phyloP scores from a whole-genome alignment of 768 basidiomycete species.

The Rhodotorula babjevae region DNA sequence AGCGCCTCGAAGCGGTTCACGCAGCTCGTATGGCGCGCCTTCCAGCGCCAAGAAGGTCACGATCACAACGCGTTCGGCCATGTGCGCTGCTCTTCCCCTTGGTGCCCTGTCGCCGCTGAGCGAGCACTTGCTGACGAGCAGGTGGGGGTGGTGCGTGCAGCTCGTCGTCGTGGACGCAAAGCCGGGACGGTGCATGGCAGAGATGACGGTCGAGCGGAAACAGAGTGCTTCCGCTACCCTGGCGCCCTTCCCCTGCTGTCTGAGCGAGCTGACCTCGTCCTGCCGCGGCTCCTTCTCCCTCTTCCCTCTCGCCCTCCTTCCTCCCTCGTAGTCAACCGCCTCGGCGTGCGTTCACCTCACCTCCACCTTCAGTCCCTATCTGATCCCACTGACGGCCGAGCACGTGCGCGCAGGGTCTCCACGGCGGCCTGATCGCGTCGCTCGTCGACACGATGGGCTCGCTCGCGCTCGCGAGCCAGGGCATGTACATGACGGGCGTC shows the following conservation, averaged over 20 bases:
- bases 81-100: neutral
- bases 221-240: conserved; percentile 11
- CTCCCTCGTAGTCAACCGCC: conserved; percentile 16
- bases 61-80: conserved; percentile 32
- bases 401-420: conserved; percentile 12
- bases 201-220: conserved; percentile 28
- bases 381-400: neutral
- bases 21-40: conserved; percentile 19
- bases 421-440: conserved; percentile 39
- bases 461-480: conserved; percentile 35
- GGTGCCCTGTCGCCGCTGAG: neutral
- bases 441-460: conserved; percentile 41
- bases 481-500: conserved; percentile 37
- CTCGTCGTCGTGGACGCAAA: conserved; percentile 2
- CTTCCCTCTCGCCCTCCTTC: neutral
- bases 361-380: too few relatives aligned
- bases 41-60: conserved; percentile 24
- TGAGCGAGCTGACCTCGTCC: neutral
- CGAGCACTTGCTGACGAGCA: too few relatives aligned
- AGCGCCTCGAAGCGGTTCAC: conserved; percentile 26
- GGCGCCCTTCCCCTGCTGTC: too few relatives aligned
- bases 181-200: neutral
- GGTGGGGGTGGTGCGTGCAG: neutral
- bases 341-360: neutral
- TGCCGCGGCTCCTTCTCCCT: too few relatives aligned